Evolutionary conservation across 1,284 basidiomycete genomes (phyloP), one percentile per base, ranked within the genome.

Genomic region (Irpex sp.): DNA sequence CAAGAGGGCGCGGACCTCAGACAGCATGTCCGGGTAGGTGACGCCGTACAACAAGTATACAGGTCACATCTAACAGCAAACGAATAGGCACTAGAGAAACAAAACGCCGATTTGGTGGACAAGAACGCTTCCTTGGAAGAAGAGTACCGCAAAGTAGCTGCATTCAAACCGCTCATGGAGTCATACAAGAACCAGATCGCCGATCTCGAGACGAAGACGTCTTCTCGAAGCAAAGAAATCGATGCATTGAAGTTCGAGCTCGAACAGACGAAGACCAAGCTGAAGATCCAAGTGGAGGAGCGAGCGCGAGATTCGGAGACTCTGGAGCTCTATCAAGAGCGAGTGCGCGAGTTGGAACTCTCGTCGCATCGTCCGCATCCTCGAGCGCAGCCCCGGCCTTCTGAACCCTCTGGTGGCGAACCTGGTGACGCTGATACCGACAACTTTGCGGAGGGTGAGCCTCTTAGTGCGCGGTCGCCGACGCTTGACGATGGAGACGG

Each of bases 1-100:
- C 97, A 98, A 70, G 97, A 98, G 74, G 88, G 91, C 3, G 93
- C 93, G 2, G 93, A 96, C 69, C 82, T 97, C 48, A 87, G 94
- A 26, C 86, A 94, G 66, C 88, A 91, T 69, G 84, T 97, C 71
- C 94, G 94, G 79, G 93, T 92, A 67, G 47, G 78, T 68, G 37
- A 17, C 26, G 11, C 4, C 60, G 3, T 15, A 13, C 48, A 34
- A 36, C n/a, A 15, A 9, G 48, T 9, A 26, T 1, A 36, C 59
- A 17, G 40, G 58, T 44, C 47, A 58, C 40, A 31, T 13, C 19
- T 58, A 38, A 48, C 8, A 7, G 36, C 15, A 9, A 37, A 6
- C 7, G 40, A 47, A 34, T 70, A 96, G 92, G 85, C 86, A 0
- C 80, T 98, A 21, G 96, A 98, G 77, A 94, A 91, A 69, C 94